A percentile compares a stretch with the other conserved stretches of the same genome.
These are phyloP conservation scores for Selenicereus undatus DNA, from an alignment of 148 eudicot genomes.

Conservation along the genomic window DNA sequence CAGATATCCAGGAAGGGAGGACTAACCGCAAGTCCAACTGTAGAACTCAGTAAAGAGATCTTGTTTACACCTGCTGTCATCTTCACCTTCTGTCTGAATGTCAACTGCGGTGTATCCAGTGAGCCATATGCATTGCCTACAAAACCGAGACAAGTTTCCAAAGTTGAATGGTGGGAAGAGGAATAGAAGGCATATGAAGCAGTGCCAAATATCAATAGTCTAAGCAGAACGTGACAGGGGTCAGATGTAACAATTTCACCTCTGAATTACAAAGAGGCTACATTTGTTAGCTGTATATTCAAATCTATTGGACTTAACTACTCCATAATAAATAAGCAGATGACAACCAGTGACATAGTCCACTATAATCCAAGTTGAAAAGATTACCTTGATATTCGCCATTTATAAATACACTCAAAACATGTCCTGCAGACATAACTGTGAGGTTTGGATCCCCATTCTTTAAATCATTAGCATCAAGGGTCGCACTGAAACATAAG, in stretches of 20 bases:
- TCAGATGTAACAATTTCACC: too few species aligned
- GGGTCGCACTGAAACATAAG: conserved; percentile 43
- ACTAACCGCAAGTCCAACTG: conserved; percentile 89
- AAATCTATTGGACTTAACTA: too few species aligned
- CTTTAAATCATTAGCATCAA: conserved; percentile 47
- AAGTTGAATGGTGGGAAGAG: background rate
- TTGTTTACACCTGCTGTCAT: conserved; percentile 67
- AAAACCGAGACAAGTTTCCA: background rate
- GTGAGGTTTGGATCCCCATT: conserved; percentile 56
- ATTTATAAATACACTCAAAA: conserved; percentile 65
- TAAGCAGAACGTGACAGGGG: too few species aligned
- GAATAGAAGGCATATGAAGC: background rate
- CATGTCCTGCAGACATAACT: conserved; percentile 82
- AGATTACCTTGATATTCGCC: conserved; percentile 59
- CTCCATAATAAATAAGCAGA: too few species aligned
- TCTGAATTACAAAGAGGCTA: too few species aligned
- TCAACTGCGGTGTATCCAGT: conserved; percentile 57
- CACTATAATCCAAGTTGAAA: too few species aligned
- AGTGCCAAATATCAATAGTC: too few species aligned
- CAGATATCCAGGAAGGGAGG: background rate
- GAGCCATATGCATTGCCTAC: conserved; percentile 66
- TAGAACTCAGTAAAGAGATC: conserved; percentile 66
- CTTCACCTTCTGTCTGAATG: conserved; percentile 55
- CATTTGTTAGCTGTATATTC: too few species aligned
- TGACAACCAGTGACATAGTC: too few species aligned